phyloP scores from a whole-genome alignment of 1,284 basidiomycete species.

The Ceratorhiza oryzae-sativae region DNA sequence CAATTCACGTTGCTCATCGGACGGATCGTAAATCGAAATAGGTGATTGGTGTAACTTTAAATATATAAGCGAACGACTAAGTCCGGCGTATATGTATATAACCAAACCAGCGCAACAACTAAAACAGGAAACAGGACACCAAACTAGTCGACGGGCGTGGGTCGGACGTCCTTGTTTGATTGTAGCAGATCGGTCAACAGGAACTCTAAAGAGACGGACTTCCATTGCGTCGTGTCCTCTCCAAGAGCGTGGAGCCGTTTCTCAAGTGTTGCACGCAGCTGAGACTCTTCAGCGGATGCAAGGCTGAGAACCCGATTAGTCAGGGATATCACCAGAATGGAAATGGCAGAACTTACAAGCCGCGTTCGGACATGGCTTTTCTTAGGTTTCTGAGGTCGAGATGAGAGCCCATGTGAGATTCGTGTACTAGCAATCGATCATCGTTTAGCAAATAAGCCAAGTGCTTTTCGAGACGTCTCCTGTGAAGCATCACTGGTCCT shows the following conservation, averaged over 20 bases:
- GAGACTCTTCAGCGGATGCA: conserved; percentile 19
- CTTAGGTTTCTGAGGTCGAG: conserved; percentile 63
- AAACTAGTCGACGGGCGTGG: conserved; percentile 30
- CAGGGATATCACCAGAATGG: not conserved
- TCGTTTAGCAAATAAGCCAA: conserved; percentile 63
- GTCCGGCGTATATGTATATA: not conserved
- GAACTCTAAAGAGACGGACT: conserved; percentile 12
- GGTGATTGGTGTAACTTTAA: conserved; percentile 28
- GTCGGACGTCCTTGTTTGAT: conserved; percentile 26
- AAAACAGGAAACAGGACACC: not conserved
- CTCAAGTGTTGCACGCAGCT: conserved; percentile 19
- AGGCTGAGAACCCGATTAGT: not conserved
- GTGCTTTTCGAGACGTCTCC: conserved; percentile 64
- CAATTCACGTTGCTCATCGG: not conserved
- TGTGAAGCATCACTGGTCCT: conserved; percentile 61
- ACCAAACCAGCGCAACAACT: not conserved
- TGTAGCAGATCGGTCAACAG: conserved; percentile 23
- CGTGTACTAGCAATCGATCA: conserved; percentile 63
- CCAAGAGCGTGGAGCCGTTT: conserved; percentile 26
- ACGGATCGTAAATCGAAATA: conserved; percentile 4
- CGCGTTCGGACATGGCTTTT: conserved; percentile 73
- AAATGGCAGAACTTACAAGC: conserved; percentile 62
- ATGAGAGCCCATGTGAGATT: conserved; percentile 54
- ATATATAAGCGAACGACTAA: conserved; percentile 6
- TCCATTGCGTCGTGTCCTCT: conserved; percentile 27